Evolutionary conservation across 2,329 filamentous ascomycete genomes (phyloP), one percentile per base, ranked within the genome.

Genomic region (Aspergillus quadricinctus): DNA sequence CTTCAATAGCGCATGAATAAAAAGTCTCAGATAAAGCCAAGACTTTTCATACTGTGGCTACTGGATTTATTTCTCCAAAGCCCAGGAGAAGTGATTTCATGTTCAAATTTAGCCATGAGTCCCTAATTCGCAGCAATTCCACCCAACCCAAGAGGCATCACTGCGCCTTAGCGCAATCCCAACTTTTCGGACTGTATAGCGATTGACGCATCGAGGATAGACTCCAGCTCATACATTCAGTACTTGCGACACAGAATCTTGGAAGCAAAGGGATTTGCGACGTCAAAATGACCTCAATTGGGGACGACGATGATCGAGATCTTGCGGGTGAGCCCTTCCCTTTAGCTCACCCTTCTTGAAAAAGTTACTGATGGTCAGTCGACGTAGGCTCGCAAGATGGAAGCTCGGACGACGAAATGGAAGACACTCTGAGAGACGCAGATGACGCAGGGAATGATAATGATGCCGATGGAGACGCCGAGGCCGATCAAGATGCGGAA

Each of bases 401-500:
- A 56, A 78, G 74, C 63, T 79, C 77, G 28, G 77, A 80, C 57
- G 79, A 80, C 51, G 77, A 79, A 54, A 71, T 72, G 56, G 77
- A 79, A 27, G 77, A 79, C 41, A 71, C 72, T 28, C 75, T 78
- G 69, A 67, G 74, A 58, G 76, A 78, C 55, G 68, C 69, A 8
- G 76, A 75, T 31, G 75, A 77, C 31, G 72, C 59, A 3, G 73
- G 75, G 35, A 71, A 70, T 35, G 75, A 77, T 37, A 65, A 65
- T 48, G 72, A 75, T 45, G 62, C 61, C 46, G 72, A 75, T 40
- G 65, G 60, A 19, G 73, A 75, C 49, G 69, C 58, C 2, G 68
- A 71, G 45, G 61, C 56, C 23, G 72, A 70, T 50, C 67, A 69
- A 61, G 72, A 77, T 56, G 66, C 68, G 7, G 70, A 74, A 35